Conservation (phyloP, 306 rosid species). For the Pachyrhizus erosus region DNA sequence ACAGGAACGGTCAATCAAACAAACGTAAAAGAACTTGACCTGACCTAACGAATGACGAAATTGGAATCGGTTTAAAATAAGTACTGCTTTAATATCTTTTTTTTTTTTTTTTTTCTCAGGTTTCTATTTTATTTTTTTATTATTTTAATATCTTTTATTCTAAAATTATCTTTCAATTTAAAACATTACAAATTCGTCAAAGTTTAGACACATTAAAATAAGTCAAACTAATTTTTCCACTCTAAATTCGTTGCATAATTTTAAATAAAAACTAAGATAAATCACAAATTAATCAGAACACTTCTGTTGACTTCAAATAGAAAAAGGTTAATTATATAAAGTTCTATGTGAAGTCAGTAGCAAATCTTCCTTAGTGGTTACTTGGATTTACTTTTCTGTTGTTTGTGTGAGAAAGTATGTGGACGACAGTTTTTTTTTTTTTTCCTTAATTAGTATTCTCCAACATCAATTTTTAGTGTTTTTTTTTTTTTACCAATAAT, state of each 20-base stretch:
- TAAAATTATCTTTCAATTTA: neutral
- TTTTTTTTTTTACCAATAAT: neutral
- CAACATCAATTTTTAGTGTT: neutral
- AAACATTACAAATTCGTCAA: neutral
- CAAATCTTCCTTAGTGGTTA: neutral
- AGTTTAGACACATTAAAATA: neutral
- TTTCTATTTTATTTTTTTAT: no score
- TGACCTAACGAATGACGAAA: neutral
- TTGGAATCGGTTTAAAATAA: neutral
- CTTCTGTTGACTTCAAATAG: neutral
- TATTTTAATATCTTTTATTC: neutral
- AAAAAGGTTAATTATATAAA: neutral
- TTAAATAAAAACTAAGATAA: neutral
- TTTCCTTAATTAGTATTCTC: neutral
- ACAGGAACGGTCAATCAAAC: neutral
- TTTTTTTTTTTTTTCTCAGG: neutral
- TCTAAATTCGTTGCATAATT: neutral
- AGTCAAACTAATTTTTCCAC: neutral
- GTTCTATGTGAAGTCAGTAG: neutral
- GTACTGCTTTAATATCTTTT: neutral
- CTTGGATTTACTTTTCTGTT: slow-evolving; percentile 4
- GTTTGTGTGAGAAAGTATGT: neutral
- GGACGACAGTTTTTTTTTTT: neutral
- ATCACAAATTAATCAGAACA: neutral
- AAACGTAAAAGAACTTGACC: neutral